Percentiles rank a stretch among this genome's conserved stretches.
Evolutionary conservation across 202 grass and related monocot genomes (phyloP).

Genomic region (Panicum virgatum): DNA sequence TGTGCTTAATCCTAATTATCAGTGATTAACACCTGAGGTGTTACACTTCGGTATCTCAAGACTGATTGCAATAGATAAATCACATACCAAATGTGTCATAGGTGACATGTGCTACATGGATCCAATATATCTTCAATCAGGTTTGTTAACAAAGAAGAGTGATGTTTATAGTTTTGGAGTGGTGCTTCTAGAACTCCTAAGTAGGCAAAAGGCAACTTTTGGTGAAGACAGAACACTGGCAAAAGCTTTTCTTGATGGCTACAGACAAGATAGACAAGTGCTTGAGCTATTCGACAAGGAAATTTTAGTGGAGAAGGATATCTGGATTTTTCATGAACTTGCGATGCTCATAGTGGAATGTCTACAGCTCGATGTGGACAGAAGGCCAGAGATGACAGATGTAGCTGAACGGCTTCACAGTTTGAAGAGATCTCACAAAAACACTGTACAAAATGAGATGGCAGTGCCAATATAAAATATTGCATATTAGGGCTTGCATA

Average conservation of each 20-base stretch:
- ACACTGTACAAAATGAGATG: no score
- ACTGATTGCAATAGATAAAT: constrained; percentile 38
- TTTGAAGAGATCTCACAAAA: neutral
- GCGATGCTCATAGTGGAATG: neutral
- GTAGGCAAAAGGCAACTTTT: neutral
- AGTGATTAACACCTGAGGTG: no score
- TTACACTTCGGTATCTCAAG: constrained; percentile 58
- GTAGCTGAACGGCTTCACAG: neutral
- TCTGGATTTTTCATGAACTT: neutral
- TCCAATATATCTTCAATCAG: neutral
- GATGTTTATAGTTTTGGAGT: constrained; percentile 15
- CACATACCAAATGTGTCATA: constrained; percentile 1
- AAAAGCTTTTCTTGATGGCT: neutral
- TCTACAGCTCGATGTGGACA: neutral
- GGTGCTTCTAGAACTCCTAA: neutral
- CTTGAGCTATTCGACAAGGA: neutral
- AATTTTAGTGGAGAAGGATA: neutral
- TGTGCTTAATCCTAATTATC: no score
- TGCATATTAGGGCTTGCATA: no score
- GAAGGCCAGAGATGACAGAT: constrained; percentile 8
- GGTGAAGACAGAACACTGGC: neutral
- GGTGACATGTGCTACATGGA: constrained; percentile 14
- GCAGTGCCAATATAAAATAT: no score
- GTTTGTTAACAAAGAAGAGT: constrained; percentile 12
- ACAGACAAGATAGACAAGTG: neutral